Percentiles rank a stretch among this genome's conserved stretches.
These are phyloP conservation scores for Vigna hirtella DNA, from an alignment of 306 rosid species.

Conservation along the genomic window DNA sequence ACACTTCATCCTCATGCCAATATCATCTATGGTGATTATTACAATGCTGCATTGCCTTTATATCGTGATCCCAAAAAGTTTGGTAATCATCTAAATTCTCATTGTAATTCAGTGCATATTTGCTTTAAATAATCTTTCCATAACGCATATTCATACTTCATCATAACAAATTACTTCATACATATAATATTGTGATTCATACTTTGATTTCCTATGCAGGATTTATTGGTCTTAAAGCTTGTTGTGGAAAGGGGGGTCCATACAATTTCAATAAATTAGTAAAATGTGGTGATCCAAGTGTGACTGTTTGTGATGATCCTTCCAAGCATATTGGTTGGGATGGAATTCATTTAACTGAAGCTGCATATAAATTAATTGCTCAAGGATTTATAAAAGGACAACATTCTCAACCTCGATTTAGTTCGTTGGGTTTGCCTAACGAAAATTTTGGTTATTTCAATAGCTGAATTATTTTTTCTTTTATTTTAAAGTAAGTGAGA, in stretches of 20 bases:
- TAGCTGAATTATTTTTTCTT: background rate
- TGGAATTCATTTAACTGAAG: constrained; percentile 71
- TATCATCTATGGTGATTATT: constrained; percentile 61
- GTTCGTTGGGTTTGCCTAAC: background rate
- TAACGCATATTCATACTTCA: background rate
- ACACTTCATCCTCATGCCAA: constrained; percentile 41
- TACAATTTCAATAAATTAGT: constrained; percentile 43
- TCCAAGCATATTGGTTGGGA: constrained; percentile 59
- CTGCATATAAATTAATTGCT: constrained; percentile 62
- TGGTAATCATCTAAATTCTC: constrained; percentile 42
- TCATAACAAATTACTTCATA: background rate
- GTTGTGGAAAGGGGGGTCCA: constrained; percentile 50
- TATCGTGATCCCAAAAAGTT: constrained; percentile 43
- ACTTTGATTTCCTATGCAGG: constrained; percentile 43
- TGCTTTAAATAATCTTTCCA: background rate
- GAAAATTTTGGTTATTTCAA: background rate
- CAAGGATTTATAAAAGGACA: constrained; percentile 39
- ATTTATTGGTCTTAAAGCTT: constrained; percentile 31
- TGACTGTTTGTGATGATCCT: constrained; percentile 52
- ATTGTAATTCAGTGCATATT: background rate
- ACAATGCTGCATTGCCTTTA: constrained; percentile 48
- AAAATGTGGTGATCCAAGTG: constrained; percentile 19
- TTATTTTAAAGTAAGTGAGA: no score
- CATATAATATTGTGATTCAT: background rate
- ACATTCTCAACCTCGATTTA: constrained; percentile 37